A percentile compares a stretch with the other conserved stretches of the same genome.
These are phyloP conservation scores for Rhododendron griersonianum DNA, from an alignment of 148 eudicot genomes.

Conservation along the genomic window DNA sequence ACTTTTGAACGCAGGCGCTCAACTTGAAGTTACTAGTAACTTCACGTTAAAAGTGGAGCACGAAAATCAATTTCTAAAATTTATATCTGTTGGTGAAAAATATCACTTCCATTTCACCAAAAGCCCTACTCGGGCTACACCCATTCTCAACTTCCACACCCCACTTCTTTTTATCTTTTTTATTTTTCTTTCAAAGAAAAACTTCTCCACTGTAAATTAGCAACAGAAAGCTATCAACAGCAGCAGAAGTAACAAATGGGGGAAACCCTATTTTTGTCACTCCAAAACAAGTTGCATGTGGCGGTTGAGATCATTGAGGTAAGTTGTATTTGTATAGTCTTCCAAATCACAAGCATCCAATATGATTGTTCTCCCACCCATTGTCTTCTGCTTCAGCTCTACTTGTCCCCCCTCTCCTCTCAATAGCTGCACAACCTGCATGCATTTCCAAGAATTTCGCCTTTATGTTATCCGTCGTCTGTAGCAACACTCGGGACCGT, in stretches of 20 bases:
- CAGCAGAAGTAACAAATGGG: not conserved
- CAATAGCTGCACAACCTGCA: constrained; percentile 61
- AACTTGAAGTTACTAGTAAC: no score
- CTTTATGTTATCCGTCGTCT: not conserved
- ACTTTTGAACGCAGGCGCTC: no score
- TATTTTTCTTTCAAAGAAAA: not conserved
- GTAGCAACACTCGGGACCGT: not conserved
- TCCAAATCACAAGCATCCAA: constrained; percentile 75
- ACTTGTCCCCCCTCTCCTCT: constrained; percentile 45
- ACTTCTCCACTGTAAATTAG: not conserved
- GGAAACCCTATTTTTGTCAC: constrained; percentile 13
- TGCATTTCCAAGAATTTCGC: constrained; percentile 7
- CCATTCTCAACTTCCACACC: not conserved
- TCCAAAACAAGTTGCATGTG: constrained; percentile 82
- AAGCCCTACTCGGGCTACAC: not conserved
- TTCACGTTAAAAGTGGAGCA: no score
- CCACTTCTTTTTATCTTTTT: not conserved
- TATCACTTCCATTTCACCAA: not conserved
- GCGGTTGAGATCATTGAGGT: constrained; percentile 70
- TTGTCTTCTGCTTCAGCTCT: constrained; percentile 46
- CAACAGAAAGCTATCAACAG: not conserved
- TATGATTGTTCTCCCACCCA: constrained; percentile 43
- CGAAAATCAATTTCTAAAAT: no score
- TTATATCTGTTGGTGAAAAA: not conserved
- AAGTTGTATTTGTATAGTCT: constrained; percentile 59